Evolutionary conservation across 164 flowering plant species (phyloP).

Genomic region (Sedum album): DNA sequence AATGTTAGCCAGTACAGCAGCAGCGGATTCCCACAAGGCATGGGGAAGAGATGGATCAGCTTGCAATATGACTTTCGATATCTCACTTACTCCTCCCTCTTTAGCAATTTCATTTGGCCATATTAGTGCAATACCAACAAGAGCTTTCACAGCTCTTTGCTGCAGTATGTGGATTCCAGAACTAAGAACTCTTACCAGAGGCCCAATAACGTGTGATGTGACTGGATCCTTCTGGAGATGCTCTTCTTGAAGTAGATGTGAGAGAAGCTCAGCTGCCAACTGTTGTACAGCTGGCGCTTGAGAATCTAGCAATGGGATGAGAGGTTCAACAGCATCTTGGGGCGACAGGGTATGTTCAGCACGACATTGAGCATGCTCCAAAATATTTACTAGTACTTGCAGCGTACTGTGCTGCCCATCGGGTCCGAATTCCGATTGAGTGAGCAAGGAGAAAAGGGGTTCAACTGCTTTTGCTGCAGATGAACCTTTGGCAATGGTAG

Average conservation of each 20-base stretch:
- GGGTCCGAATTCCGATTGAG: constrained; percentile 70
- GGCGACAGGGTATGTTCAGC: constrained; percentile 59
- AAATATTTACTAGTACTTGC: constrained; percentile 90
- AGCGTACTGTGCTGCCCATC: constrained; percentile 93
- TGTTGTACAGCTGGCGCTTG: constrained; percentile 82
- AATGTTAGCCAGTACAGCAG: constrained; percentile 70
- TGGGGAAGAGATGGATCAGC: constrained; percentile 86
- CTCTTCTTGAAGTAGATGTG: constrained; percentile 82
- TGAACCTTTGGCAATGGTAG: constrained; percentile 86
- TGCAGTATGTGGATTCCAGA: constrained; percentile 76
- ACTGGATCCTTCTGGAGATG: constrained; percentile 80
- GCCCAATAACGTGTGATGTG: constrained; percentile 76
- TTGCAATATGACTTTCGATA: constrained; percentile 85
- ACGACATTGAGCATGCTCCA: constrained; percentile 93
- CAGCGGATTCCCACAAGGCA: constrained; percentile 92
- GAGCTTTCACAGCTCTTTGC: constrained; percentile 91
- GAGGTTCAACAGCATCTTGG: constrained; percentile 79
- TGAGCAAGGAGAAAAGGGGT: constrained; percentile 69
- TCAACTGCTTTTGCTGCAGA: constrained; percentile 92
- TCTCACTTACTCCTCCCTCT: constrained; percentile 89
- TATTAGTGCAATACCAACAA: constrained; percentile 61
- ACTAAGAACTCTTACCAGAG: constrained; percentile 73
- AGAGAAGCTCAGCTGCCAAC: constrained; percentile 90
- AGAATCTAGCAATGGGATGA: constrained; percentile 80
- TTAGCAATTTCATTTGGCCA: constrained; percentile 99